These are phyloP conservation scores for Geotrichum restrictum DNA, from an alignment of 1,139 yeast genomes.

Conservation along the genomic window DNA sequence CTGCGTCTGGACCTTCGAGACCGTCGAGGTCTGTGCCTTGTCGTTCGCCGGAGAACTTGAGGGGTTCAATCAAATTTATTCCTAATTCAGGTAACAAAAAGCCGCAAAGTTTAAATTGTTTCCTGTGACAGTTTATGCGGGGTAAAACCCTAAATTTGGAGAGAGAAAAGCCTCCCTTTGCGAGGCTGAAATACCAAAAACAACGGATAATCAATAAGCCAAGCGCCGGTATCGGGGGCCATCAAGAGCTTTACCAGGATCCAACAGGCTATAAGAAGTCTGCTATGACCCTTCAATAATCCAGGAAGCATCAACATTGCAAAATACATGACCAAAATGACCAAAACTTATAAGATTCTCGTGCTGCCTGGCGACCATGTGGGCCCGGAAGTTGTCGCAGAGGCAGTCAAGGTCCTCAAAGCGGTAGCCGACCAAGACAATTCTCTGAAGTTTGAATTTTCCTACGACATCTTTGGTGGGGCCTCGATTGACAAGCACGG, in stretches of 20 bases:
- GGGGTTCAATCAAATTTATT: background rate
- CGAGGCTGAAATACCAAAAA: no score
- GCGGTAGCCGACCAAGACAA: conserved; percentile 53
- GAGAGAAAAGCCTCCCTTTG: no score
- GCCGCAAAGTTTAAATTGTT: background rate
- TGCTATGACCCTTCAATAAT: no score
- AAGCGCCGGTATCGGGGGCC: no score
- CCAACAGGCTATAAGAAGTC: no score
- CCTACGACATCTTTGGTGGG: conserved; percentile 80
- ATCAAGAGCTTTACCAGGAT: no score
- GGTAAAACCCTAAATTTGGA: background rate
- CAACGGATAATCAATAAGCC: no score
- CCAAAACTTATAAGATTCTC: conserved; percentile 58
- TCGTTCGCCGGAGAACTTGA: no score
- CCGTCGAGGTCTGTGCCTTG: no score
- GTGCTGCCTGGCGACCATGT: conserved; percentile 89
- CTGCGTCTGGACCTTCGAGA: no score
- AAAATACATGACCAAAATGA: no score
- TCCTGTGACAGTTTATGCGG: conserved; percentile 6
- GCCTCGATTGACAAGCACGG: conserved; percentile 92
- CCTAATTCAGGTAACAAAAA: background rate
- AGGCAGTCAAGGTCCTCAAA: conserved; percentile 76
- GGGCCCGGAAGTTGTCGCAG: conserved; percentile 75
- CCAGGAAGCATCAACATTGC: no score
- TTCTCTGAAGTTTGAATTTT: conserved; percentile 49